A percentile compares a stretch with the other conserved stretches of the same genome.
Conservation (phyloP, 148 eudicot species). For the Rhododendron vialii region DNA sequence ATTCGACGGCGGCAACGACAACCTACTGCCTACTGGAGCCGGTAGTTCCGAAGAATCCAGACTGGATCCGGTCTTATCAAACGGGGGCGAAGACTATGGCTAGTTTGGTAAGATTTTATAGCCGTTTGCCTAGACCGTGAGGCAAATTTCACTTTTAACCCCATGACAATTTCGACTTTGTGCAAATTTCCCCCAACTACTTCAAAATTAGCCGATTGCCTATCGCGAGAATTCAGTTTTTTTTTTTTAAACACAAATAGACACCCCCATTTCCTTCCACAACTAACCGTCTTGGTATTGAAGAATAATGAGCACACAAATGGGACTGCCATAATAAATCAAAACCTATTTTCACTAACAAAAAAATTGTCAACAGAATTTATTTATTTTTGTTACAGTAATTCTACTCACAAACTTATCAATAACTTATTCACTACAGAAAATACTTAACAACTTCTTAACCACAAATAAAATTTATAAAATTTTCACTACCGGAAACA, state of each 20-base stretch:
- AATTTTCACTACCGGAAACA: too few species aligned
- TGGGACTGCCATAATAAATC: too few species aligned
- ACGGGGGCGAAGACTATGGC: background rate
- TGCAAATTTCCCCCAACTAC: background rate
- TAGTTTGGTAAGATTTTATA: background rate
- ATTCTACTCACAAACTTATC: too few species aligned
- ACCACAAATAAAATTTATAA: too few species aligned
- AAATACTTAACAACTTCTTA: too few species aligned
- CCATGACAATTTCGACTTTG: background rate
- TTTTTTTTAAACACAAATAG: too few species aligned
- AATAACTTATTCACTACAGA: too few species aligned
- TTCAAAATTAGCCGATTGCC: background rate
- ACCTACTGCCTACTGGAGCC: conserved; percentile 1
- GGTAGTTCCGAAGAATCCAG: background rate
- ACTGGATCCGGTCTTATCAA: background rate
- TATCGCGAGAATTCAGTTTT: background rate
- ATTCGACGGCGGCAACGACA: background rate
- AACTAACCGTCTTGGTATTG: too few species aligned
- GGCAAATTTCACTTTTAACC: background rate
- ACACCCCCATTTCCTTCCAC: background rate
- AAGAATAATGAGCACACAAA: too few species aligned
- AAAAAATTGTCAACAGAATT: too few species aligned
- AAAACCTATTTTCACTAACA: too few species aligned
- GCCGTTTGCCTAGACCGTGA: background rate
- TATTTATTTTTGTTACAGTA: too few species aligned